These are phyloP conservation scores for Moesziomyces antarcticus DNA, from an alignment of 1,284 basidiomycete species.

Conservation along the genomic window DNA sequence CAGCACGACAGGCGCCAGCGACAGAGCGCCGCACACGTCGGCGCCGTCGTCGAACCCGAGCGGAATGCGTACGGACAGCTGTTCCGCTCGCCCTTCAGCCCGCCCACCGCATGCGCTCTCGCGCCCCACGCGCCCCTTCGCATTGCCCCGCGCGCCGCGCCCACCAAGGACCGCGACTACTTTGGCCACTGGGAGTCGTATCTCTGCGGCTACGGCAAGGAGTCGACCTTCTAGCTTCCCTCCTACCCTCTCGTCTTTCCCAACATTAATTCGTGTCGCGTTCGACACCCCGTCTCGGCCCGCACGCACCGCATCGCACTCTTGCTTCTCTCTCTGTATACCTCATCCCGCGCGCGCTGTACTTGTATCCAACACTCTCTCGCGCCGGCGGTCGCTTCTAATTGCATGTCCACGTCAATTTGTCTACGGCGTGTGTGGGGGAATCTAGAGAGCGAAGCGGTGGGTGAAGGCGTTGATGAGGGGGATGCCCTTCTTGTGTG, in stretches of 20 bases:
- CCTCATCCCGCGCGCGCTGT: too few relatives aligned
- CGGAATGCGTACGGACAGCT: conserved; percentile 19
- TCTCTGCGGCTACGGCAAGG: conserved; percentile 34
- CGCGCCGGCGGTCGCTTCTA: neutral
- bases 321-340: neutral
- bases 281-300: neutral
- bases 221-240: conserved; percentile 23
- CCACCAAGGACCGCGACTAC: conserved; percentile 10
- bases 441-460: conserved; percentile 16
- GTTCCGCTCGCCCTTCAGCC: conserved; percentile 10
- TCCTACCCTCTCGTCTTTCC: neutral
- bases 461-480: conserved; percentile 20
- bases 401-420: neutral
- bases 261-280: neutral
- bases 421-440: neutral
- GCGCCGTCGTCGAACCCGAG: neutral
- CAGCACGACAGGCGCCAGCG: neutral
- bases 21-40: neutral
- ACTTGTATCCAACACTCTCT: too few relatives aligned
- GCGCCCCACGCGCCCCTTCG: conserved; percentile 9
- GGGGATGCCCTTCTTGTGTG: conserved; percentile 33
- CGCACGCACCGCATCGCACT: conserved; percentile 5
- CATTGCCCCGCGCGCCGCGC: conserved; percentile 14
- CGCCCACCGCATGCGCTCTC: neutral
- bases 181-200: conserved; percentile 39